Percentiles rank a stretch among this genome's conserved stretches.
These are phyloP conservation scores for Pseudogymnoascus sp. DNA, from an alignment of 2,329 filamentous ascomycete species.

Conservation along the genomic window DNA sequence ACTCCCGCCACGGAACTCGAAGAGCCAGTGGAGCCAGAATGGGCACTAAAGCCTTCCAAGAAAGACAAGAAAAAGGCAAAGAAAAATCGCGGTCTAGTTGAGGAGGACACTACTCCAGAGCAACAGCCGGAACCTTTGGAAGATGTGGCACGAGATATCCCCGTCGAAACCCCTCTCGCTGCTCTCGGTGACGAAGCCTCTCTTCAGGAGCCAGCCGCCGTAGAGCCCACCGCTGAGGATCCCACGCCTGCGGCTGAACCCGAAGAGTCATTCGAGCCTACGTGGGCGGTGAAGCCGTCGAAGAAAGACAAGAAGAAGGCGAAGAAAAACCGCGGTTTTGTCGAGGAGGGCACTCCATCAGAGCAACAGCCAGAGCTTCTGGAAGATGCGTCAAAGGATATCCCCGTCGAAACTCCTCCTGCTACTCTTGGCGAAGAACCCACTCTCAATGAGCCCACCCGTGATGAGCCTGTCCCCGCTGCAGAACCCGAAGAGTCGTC, in stretches of 20 bases:
- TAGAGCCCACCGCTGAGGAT: background rate
- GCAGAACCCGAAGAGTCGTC: background rate
- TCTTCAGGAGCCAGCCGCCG: background rate
- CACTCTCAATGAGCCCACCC: background rate
- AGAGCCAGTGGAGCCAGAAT: background rate
- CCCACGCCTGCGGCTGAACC: conserved; percentile 17
- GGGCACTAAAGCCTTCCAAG: background rate
- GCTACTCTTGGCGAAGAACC: background rate
- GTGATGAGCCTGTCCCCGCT: background rate
- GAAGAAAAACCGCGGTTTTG: background rate
- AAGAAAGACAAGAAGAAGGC: conserved; percentile 10
- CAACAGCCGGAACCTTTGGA: background rate
- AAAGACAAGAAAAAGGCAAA: conserved; percentile 11
- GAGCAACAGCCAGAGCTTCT: background rate
- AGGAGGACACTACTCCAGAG: background rate
- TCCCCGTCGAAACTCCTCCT: background rate
- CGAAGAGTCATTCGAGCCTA: conserved; percentile 17
- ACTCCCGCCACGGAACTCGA: background rate
- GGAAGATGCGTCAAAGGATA: background rate
- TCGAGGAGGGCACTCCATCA: background rate
- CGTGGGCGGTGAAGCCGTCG: background rate
- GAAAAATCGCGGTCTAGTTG: background rate
- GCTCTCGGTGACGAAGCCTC: background rate
- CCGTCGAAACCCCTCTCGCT: background rate
- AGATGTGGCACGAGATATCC: background rate